Evolutionary conservation across 139 green algal genomes (phyloP), one percentile per base, ranked within the genome.

Genomic region (Coccomyxa sp.): DNA sequence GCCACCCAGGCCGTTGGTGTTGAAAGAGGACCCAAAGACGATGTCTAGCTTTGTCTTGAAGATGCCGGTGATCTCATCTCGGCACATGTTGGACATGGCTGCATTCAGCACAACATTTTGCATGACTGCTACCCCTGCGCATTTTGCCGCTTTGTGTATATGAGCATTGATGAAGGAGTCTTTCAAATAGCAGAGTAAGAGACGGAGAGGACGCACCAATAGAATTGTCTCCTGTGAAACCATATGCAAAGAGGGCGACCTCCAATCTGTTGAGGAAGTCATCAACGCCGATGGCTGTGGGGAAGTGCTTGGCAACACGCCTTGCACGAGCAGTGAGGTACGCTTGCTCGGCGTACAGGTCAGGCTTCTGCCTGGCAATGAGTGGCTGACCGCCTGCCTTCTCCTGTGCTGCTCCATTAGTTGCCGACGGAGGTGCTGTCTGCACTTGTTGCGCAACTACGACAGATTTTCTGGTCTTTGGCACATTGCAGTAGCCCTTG

Each of bases 1-100:
- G 10, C 88, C 93, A 35, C 90, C 92, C 73, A 96, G 91, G 16
- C 91, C 91, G 81, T 95, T 93, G 78, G 88, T 92, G 82, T 93
- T 94, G 87, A 96, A 95, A 71, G 86, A 90, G 58, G 86, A 81
- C 38, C 92, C 92, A 79, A 91, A 97, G 40, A 89, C 77, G 22
- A 35, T 78, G 82, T 97, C 90, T 73, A 97, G 93, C 79, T 91
- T 91, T 73, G 89, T 81, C 83, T 91, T 91, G 22, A 96, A 82
- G 39, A 85, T 79, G 34, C 78, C 54, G 33, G 90, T 96, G 22
- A 94, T 87, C 90, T 97, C 93, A 68, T 97, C 93, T 81, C 93
- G 90, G 90, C 93, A 97, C 71, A 97, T 84, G 88, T 95, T 95
- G 77, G 88, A 89, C 75, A 93, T 87, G 70, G 91, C 90, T 92